phyloP scores from a whole-genome alignment of 192 early-diverging fungal species.

The Gigaspora rosea region DNA sequence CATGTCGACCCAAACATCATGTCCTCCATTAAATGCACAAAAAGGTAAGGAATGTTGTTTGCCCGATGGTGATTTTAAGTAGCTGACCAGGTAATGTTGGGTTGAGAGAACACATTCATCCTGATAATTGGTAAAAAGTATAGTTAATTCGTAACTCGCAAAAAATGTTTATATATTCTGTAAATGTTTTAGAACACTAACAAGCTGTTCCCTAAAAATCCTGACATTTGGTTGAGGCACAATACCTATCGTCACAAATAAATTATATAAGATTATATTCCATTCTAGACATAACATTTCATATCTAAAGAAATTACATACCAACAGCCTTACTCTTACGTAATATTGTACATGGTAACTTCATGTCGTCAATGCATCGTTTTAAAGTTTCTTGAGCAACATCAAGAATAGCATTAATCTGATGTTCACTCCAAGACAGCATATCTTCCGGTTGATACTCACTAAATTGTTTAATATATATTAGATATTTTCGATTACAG shows the following conservation, averaged over 20 bases:
- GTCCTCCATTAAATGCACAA: slow-evolving; percentile 92
- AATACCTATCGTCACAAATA: no score
- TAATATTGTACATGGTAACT: slow-evolving; percentile 62
- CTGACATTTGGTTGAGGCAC: slow-evolving; percentile 52
- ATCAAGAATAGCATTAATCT: slow-evolving; percentile 68
- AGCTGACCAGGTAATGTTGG: slow-evolving; percentile 63
- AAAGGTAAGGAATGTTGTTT: slow-evolving; percentile 72
- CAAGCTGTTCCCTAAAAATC: slow-evolving; percentile 76
- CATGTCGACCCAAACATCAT: slow-evolving; percentile 91
- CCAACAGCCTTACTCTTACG: slow-evolving; percentile 83
- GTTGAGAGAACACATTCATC: slow-evolving; percentile 85
- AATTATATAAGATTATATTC: no score
- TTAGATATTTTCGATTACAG: not conserved
- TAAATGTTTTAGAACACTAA: no score
- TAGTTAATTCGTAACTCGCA: no score
- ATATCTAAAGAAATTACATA: slow-evolving; percentile 27
- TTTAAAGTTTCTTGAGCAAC: slow-evolving; percentile 70
- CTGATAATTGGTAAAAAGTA: not conserved
- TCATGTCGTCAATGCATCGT: slow-evolving; percentile 66
- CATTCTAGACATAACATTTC: no score
- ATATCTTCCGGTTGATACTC: slow-evolving; percentile 47
- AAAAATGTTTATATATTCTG: no score
- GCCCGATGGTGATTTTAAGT: slow-evolving; percentile 53
- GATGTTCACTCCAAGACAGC: slow-evolving; percentile 55
- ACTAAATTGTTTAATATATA: slow-evolving; percentile 22